These are phyloP conservation scores for Penicillium polonicum DNA, from an alignment of 2,329 filamentous ascomycete genomes.

Conservation along the genomic window DNA sequence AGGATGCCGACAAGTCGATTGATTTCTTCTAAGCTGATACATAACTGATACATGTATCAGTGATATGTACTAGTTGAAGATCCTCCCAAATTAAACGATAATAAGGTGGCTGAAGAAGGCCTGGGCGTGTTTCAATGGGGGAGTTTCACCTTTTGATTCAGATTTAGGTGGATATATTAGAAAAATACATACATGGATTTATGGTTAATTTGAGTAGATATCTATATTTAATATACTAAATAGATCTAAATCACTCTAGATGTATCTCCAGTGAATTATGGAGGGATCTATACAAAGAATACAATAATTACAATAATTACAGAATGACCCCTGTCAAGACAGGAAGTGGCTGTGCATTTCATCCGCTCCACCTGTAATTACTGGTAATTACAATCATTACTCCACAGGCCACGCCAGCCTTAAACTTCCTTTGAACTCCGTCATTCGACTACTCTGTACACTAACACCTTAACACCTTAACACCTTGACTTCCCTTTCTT, in stretches of 20 bases:
- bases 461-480: too few species aligned
- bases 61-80: not conserved
- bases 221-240: too few species aligned
- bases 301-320: not conserved
- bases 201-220: too few species aligned
- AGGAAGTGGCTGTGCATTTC: not conserved
- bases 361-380: not conserved
- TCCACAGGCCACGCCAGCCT: constrained; percentile 19
- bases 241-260: too few species aligned
- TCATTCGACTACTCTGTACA: constrained; percentile 12
- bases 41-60: not conserved
- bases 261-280: too few species aligned
- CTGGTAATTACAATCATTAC: not conserved
- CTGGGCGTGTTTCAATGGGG: not conserved
- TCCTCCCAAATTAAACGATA: not conserved
- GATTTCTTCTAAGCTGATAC: constrained; percentile 65
- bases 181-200: not conserved
- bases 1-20: constrained; percentile 89
- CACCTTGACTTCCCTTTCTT: not conserved
- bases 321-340: not conserved
- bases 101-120: constrained; percentile 1
- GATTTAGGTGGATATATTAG: not conserved
- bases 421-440: constrained; percentile 9
- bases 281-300: too few species aligned
- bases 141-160: not conserved